phyloP scores from a whole-genome alignment of 1,284 basidiomycete species.

The Sanghuangporus baumii region DNA sequence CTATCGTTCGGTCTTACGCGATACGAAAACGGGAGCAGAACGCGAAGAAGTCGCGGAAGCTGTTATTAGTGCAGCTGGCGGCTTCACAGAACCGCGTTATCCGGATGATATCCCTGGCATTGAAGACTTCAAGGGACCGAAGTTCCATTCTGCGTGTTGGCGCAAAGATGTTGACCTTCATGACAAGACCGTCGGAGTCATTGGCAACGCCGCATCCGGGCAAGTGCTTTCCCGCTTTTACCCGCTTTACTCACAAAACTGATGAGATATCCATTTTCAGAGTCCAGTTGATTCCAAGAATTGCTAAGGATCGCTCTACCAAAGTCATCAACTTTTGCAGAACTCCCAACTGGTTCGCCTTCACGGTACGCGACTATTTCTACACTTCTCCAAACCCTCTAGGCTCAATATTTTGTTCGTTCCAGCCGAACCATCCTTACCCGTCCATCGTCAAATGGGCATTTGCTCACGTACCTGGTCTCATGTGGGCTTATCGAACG shows the following conservation, averaged over 20 bases:
- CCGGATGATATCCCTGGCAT: conserved; percentile 38
- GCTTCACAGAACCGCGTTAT: conserved; percentile 34
- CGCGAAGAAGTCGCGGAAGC: conserved; percentile 19
- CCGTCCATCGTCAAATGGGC: conserved; percentile 38
- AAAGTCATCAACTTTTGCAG: conserved; percentile 48
- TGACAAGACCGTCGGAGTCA: conserved; percentile 52
- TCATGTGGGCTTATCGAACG: conserved; percentile 42
- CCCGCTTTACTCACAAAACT: neutral
- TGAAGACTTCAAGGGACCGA: conserved; percentile 43
- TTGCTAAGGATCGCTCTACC: conserved; percentile 43
- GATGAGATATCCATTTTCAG: conserved; percentile 26
- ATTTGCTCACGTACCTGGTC: conserved; percentile 43
- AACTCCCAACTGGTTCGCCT: conserved; percentile 41
- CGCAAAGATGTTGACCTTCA: conserved; percentile 46
- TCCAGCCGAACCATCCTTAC: conserved; percentile 33
- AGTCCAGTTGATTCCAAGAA: conserved; percentile 48
- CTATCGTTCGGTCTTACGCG: conserved; percentile 35
- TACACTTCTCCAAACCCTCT: neutral
- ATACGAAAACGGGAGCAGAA: conserved; percentile 22
- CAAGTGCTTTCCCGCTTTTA: conserved; percentile 27
- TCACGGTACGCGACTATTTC: conserved; percentile 32
- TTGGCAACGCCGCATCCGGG: conserved; percentile 63
- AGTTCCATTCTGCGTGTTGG: conserved; percentile 56
- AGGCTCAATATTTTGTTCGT: neutral
- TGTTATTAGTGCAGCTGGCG: conserved; percentile 24